These are phyloP conservation scores for Penicillium canescens DNA, from an alignment of 495 filamentous ascomycete species.

Conservation along the genomic window DNA sequence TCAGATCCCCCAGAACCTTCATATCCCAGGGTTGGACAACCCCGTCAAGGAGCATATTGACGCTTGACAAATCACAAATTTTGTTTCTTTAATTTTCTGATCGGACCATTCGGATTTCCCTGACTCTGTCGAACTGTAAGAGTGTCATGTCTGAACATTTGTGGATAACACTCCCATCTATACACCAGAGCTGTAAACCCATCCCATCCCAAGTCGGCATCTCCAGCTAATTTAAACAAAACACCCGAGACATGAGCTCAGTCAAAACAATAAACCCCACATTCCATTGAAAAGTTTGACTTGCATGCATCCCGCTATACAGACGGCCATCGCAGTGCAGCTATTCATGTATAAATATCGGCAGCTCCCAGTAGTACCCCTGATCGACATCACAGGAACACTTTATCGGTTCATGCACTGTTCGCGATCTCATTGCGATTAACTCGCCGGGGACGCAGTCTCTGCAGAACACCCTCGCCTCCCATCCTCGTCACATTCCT, in stretches of 20 bases:
- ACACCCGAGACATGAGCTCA: slow-evolving; percentile 5
- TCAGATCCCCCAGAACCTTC: slow-evolving; percentile 3
- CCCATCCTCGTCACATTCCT: slow-evolving; percentile 20
- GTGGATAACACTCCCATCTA: neutral
- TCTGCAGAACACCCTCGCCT: slow-evolving; percentile 8
- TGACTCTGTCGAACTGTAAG: neutral
- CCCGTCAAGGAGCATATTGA: slow-evolving; percentile 12
- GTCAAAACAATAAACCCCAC: slow-evolving; percentile 15
- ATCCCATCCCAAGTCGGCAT: too few species aligned
- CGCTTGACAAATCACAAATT: slow-evolving; percentile 25
- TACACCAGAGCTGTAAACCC: neutral
- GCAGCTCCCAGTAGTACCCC: slow-evolving; percentile 13
- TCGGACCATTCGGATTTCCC: neutral
- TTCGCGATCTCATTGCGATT: neutral
- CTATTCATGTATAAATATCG: slow-evolving; percentile 22
- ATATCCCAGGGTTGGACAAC: neutral
- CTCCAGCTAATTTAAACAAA: neutral
- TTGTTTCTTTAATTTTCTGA: neutral
- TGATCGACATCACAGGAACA: slow-evolving; percentile 20
- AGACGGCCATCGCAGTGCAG: slow-evolving; percentile 9
- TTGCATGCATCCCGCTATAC: slow-evolving; percentile 26
- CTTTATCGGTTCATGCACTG: slow-evolving; percentile 7
- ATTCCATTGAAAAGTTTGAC: slow-evolving; percentile 31
- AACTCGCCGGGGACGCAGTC: slow-evolving; percentile 1
- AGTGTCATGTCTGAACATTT: neutral